Evolutionary conservation across 495 filamentous ascomycete species (phyloP).

Genomic region (Hypoxylon subgilvum): DNA sequence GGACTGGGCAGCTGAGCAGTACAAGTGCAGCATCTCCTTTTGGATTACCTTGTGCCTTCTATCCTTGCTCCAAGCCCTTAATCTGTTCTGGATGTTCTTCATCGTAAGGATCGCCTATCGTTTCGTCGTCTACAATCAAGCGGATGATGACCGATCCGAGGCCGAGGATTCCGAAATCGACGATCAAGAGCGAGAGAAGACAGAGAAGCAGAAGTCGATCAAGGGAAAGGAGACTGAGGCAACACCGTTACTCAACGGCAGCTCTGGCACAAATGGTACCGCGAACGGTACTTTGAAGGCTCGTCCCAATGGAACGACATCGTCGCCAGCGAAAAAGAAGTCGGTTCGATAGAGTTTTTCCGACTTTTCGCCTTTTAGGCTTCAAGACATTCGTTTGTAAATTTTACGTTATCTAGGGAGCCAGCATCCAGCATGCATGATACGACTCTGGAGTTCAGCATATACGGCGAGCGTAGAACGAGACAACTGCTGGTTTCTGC

Average conservation of each 20-base stretch:
- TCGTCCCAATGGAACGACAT: constrained; percentile 31
- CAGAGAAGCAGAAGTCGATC: constrained; percentile 19
- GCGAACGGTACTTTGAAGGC: constrained; percentile 29
- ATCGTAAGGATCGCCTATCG: constrained; percentile 76
- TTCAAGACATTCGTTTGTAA: constrained; percentile 35
- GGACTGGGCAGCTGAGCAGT: constrained; percentile 83
- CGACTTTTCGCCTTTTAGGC: not conserved
- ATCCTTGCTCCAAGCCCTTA: constrained; percentile 76
- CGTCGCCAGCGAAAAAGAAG: constrained; percentile 23
- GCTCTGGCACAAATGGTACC: constrained; percentile 19
- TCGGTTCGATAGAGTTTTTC: constrained; percentile 19
- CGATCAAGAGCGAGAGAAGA: constrained; percentile 38
- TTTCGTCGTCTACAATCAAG: constrained; percentile 53
- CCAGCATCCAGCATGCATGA: constrained; percentile 28
- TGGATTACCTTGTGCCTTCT: constrained; percentile 74
- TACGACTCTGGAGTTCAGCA: constrained; percentile 21
- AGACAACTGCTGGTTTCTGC: constrained; percentile 1
- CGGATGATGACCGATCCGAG: constrained; percentile 59
- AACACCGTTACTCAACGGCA: constrained; percentile 33
- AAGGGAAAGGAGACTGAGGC: constrained; percentile 6
- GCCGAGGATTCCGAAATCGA: constrained; percentile 59
- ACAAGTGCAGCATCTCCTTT: constrained; percentile 80
- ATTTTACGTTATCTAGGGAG: constrained; percentile 11
- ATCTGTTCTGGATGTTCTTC: constrained; percentile 86
- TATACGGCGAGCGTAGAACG: constrained; percentile 15